A percentile compares a stretch with the other conserved stretches of the same genome.
Evolutionary conservation across 2,329 filamentous ascomycete genomes (phyloP).

Genomic region (Penicillium palitans): DNA sequence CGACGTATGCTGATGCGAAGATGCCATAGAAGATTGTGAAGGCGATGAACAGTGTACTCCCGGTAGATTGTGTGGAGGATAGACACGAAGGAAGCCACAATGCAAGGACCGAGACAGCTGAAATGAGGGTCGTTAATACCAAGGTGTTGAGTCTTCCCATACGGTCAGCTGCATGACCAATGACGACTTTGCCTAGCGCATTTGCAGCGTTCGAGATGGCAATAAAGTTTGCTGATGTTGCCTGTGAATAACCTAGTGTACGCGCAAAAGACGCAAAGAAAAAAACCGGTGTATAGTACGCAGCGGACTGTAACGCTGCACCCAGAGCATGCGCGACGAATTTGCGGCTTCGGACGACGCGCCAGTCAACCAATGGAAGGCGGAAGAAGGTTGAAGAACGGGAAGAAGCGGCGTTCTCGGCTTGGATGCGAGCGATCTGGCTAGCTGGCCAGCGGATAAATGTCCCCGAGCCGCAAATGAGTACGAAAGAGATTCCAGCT

Average conservation of each 20-base stretch:
- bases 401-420: slow-evolving; percentile 19
- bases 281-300: slow-evolving; percentile 42
- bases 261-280: slow-evolving; percentile 43
- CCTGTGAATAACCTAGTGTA: slow-evolving; percentile 39
- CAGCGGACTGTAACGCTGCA: slow-evolving; percentile 40
- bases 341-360: slow-evolving; percentile 34
- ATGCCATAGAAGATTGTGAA: slow-evolving; percentile 40
- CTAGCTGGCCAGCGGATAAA: slow-evolving; percentile 32
- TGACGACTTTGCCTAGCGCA: slow-evolving; percentile 40
- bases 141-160: slow-evolving; percentile 43
- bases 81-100: slow-evolving; percentile 29
- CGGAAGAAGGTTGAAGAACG: slow-evolving; percentile 19
- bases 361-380: slow-evolving; percentile 38
- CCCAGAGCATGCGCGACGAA: slow-evolving; percentile 41
- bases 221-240: slow-evolving; percentile 42
- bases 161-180: slow-evolving; percentile 41
- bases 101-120: slow-evolving; percentile 30
- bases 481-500: slow-evolving; percentile 31
- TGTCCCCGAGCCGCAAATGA: slow-evolving; percentile 28
- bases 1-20: slow-evolving; percentile 42
- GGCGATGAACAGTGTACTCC: slow-evolving; percentile 29
- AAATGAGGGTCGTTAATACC: slow-evolving; percentile 33
- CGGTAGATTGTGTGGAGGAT: slow-evolving; percentile 12
- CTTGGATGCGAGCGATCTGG: slow-evolving; percentile 18
- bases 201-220: slow-evolving; percentile 44